Evolutionary conservation across 441 rosid genomes (phyloP).

Genomic region (Arabidopsis lyrata): DNA sequence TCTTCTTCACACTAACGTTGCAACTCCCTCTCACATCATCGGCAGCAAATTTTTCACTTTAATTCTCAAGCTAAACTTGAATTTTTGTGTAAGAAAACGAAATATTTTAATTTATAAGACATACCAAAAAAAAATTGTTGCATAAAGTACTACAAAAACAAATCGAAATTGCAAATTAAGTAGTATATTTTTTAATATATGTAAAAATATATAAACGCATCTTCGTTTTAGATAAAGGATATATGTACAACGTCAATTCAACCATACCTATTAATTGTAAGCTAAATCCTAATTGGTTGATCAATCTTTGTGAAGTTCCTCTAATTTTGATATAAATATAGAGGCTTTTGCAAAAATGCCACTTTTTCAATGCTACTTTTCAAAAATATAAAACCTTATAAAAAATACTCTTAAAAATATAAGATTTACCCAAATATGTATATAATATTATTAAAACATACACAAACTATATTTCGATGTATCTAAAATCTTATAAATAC

Average conservation of each 20-base stretch:
- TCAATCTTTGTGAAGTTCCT: conserved; percentile 15
- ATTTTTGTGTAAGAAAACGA: not conserved
- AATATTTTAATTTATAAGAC: not conserved
- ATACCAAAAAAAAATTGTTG: not conserved
- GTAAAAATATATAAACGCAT: not conserved
- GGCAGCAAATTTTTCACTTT: not conserved
- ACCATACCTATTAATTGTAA: not conserved
- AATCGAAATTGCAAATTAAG: not conserved
- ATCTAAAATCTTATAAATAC: no score
- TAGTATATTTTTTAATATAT: not conserved
- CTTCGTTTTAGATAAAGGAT: not conserved
- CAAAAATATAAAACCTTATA: no score
- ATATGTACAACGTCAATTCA: not conserved
- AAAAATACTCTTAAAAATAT: no score
- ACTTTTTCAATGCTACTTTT: no score
- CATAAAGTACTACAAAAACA: not conserved
- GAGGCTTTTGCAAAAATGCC: no score
- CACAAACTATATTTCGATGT: no score
- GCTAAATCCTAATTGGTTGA: not conserved
- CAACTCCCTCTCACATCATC: not conserved
- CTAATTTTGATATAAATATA: not conserved
- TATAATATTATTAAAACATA: no score
- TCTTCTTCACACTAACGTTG: not conserved
- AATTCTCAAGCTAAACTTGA: not conserved
- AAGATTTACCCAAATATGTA: no score